These are phyloP conservation scores for Aphanomyces astaci DNA, from an alignment of 352 stramenopile species.

Conservation along the genomic window DNA sequence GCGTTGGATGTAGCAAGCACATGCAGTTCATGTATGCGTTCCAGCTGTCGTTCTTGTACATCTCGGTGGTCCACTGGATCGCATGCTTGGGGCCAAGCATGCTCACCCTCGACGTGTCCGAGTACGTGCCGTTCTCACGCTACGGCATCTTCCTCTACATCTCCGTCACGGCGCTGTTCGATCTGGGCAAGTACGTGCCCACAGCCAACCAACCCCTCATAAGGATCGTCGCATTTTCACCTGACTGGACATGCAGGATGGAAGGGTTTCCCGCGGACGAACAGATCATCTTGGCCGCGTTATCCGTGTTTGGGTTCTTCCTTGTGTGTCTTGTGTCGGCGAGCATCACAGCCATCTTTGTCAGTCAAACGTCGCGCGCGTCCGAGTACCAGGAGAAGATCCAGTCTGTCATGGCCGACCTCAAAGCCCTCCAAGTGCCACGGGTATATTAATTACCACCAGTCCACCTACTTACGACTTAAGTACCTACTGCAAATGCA, in stretches of 20 bases:
- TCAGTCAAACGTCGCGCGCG: conserved; percentile 38
- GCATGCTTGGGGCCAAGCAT: conserved; percentile 31
- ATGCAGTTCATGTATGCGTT: conserved; percentile 51
- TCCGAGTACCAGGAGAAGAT: conserved; percentile 60
- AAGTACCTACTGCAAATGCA: no score
- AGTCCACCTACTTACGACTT: no score
- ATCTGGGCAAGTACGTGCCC: conserved; percentile 16
- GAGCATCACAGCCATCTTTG: conserved; percentile 44
- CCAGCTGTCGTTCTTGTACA: conserved; percentile 46
- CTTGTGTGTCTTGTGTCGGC: conserved; percentile 44
- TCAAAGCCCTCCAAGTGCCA: conserved; percentile 51
- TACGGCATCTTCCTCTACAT: conserved; percentile 47
- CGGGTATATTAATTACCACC: conserved; percentile 5
- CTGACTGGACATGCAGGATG: not conserved
- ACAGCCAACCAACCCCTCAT: not conserved
- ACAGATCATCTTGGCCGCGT: conserved; percentile 34
- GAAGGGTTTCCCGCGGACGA: conserved; percentile 23
- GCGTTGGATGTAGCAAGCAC: conserved; percentile 37
- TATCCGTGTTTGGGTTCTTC: conserved; percentile 42
- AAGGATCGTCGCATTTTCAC: no score
- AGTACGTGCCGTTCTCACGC: conserved; percentile 31
- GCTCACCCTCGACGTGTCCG: conserved; percentile 27
- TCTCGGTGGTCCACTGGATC: conserved; percentile 56
- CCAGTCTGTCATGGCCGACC: conserved; percentile 49
- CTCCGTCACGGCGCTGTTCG: conserved; percentile 39